Conservation (phyloP, 768 basidiomycete genomes). For the Chalciporus pseudorubinellus region DNA sequence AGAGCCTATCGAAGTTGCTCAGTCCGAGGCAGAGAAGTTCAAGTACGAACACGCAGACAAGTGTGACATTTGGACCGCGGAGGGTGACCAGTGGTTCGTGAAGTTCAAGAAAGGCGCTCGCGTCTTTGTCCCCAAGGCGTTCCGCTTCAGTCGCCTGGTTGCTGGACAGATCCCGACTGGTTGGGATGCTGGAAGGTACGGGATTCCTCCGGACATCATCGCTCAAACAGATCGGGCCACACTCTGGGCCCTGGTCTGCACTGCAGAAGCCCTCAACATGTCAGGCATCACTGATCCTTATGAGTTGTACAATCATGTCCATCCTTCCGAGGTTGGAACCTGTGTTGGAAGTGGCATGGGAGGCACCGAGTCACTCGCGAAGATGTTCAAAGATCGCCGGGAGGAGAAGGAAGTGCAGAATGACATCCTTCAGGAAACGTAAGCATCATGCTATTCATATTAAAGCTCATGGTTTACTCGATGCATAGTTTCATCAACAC, state of each 20-base stretch:
- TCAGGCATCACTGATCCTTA: conserved; percentile 98
- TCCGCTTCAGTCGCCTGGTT: conserved; percentile 91
- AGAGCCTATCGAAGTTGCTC: conserved; percentile 91
- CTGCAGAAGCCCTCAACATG: conserved; percentile 93
- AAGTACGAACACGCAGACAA: conserved; percentile 96
- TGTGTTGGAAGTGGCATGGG: conserved; percentile 98
- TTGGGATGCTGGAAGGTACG: conserved; percentile 95
- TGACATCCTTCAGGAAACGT: conserved; percentile 98
- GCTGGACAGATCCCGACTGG: conserved; percentile 97
- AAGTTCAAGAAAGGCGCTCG: conserved; percentile 99
- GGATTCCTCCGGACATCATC: conserved; percentile 94
- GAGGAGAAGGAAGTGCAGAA: conserved; percentile 99
- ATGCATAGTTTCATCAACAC: conserved; percentile 91
- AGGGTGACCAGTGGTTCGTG: conserved; percentile 94
- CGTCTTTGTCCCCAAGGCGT: conserved; percentile 89
- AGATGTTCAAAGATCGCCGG: conserved; percentile 99
- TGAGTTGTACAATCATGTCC: conserved; percentile 94
- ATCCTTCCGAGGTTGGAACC: conserved; percentile 95
- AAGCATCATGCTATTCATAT: conserved; percentile 26
- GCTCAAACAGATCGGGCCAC: conserved; percentile 91
- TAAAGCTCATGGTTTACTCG: conserved; percentile 7
- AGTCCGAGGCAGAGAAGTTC: conserved; percentile 91
- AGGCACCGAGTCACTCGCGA: conserved; percentile 82
- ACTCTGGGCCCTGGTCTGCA: conserved; percentile 92
- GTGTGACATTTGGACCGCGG: conserved; percentile 90